Base-by-base conservation (phyloP, 495 filamentous ascomycete species). In the Cercophora newfieldiana region DNA sequence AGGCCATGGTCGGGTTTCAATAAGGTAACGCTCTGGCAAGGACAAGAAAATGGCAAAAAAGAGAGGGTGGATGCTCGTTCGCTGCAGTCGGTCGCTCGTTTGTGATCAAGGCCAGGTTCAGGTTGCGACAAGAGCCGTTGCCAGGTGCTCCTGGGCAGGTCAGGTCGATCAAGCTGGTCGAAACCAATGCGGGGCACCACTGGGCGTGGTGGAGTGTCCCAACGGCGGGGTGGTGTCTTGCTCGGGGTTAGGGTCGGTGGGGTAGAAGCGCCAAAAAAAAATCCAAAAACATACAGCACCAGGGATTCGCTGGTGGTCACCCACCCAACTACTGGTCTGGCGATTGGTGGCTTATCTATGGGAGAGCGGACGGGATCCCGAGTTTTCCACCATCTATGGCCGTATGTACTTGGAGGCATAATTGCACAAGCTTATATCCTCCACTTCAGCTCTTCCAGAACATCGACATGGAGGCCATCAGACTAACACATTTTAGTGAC, bases 331-430 rank as follows among this genome's bases (percentile, higher is more conserved):
- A 33, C 30, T 33, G 12, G 30, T 33, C 30, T 33, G 12, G 30
- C 30, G 30, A 33, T 33, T 33, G 30, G 30, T 33, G 30, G 30
- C 30, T 33, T 33, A 33, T 33, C 30, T 33, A 33, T 33, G 30
- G 30, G 30, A 78, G 80, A 81, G 76, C 81, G 78, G 79, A 83
- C 80, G 80, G 81, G 79, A 79, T 78, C 75, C 79, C 80, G 78
- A 77, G 66, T 75, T 75, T 68, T 81, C 80, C 68, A 70, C 51
- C 51, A 55, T 55, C 51, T 55, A 55, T 55, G 51, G 51, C 51
- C 51, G 51, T 55, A 55, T 55, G 51, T 55, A 28, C 51, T 33
- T 5, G 4, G 30, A 4, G 4, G 4, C 5, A 33, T 12, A 33
- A 33, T 33, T 33, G 4, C 30, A 33, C 30, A 4, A 33, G 30